phyloP scores from a whole-genome alignment of 2,329 filamentous ascomycete genomes.

The Nemania sp. region DNA sequence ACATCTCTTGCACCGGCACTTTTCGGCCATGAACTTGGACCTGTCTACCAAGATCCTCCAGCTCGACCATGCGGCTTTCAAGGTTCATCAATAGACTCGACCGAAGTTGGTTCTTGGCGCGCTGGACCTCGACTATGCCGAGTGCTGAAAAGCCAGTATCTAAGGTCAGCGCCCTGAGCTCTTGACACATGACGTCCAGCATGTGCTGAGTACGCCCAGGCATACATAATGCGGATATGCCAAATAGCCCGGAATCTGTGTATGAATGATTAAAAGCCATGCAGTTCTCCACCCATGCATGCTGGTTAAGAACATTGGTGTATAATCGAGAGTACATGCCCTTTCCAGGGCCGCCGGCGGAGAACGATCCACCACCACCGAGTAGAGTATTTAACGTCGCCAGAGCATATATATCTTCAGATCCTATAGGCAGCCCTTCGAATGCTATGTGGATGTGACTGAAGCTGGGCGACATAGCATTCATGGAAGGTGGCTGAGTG shows the following conservation, averaged over 20 bases:
- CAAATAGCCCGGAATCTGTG: constrained; percentile 94
- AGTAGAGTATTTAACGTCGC: constrained; percentile 96
- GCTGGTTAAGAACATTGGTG: constrained; percentile 97
- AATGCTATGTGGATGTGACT: constrained; percentile 97
- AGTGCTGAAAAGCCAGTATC: constrained; percentile 80
- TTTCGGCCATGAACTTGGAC: constrained; percentile 97
- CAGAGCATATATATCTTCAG: constrained; percentile 94
- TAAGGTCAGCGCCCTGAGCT: constrained; percentile 81
- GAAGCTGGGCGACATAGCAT: constrained; percentile 81
- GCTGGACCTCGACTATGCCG: constrained; percentile 80
- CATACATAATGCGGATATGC: constrained; percentile 87
- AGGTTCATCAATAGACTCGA: constrained; percentile 96
- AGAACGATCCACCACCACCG: constrained; percentile 95
- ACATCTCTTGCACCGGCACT: constrained; percentile 94
- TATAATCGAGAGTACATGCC: constrained; percentile 99
- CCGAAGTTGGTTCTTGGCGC: constrained; percentile 96
- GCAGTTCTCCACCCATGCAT: constrained; percentile 97
- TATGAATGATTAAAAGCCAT: constrained; percentile 98
- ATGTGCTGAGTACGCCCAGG: constrained; percentile 83
- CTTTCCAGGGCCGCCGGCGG: constrained; percentile 94
- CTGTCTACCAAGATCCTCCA: constrained; percentile 94
- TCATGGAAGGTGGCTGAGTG: constrained; percentile 79
- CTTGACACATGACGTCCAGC: constrained; percentile 95
- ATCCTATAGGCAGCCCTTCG: constrained; percentile 90
- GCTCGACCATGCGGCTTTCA: constrained; percentile 95